These are phyloP conservation scores for Solanum etuberosum DNA, from an alignment of 257 asterid genomes.

Conservation along the genomic window DNA sequence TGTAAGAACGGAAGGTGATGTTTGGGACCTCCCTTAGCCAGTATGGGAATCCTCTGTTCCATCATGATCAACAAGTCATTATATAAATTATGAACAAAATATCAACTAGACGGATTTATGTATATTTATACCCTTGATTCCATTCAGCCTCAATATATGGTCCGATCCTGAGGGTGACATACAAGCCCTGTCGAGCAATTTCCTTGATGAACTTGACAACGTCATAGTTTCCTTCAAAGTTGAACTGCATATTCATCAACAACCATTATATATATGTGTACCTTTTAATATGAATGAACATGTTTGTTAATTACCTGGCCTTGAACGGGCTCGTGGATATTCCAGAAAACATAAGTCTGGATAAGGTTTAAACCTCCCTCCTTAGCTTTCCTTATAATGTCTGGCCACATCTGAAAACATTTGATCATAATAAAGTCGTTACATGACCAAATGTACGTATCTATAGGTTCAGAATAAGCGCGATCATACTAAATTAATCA, in stretches of 20 bases:
- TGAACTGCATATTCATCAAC: conserved; percentile 24
- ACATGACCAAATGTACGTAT: neutral
- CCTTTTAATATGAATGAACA: neutral
- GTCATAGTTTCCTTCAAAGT: conserved; percentile 55
- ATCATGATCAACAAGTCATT: neutral
- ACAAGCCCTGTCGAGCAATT: conserved; percentile 47
- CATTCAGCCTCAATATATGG: conserved; percentile 83
- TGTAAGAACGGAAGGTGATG: conserved; percentile 52
- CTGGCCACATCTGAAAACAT: conserved; percentile 60
- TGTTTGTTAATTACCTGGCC: conserved; percentile 38
- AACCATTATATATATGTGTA: neutral
- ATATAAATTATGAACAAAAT: neutral
- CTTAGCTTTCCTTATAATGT: conserved; percentile 39
- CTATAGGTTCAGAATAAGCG: neutral
- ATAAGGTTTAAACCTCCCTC: conserved; percentile 56
- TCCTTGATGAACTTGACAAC: conserved; percentile 40
- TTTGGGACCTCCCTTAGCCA: conserved; percentile 59
- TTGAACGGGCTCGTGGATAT: conserved; percentile 67
- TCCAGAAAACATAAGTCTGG: conserved; percentile 73
- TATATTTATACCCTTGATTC: conserved; percentile 46
- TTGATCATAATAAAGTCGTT: neutral
- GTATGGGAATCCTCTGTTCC: conserved; percentile 65
- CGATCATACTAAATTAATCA: neutral
- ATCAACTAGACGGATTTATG: neutral
- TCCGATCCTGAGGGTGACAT: conserved; percentile 68